Percentiles rank a stretch among this genome's conserved stretches.
phyloP scores from a whole-genome alignment of 2,329 filamentous ascomycete species.

The Orbilia javanica region DNA sequence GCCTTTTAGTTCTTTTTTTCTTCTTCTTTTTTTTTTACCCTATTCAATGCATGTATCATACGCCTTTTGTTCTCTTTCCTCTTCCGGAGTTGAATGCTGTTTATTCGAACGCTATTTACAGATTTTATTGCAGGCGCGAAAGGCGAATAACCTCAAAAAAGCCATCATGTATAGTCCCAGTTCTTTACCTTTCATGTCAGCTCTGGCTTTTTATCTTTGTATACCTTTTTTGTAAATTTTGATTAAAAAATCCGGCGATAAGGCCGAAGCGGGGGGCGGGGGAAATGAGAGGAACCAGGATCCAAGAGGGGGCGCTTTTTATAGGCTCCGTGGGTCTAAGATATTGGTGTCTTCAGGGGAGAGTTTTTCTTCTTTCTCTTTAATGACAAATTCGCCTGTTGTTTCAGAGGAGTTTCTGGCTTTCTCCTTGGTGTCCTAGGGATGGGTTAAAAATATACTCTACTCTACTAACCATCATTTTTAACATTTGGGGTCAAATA shows the following conservation, averaged over 20 bases:
- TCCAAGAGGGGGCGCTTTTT: background rate
- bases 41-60: constrained; percentile 33
- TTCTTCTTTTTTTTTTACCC: background rate
- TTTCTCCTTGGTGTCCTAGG: background rate
- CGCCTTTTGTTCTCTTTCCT: constrained; percentile 1
- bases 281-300: background rate
- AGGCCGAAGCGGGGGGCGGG: background rate
- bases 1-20: no score
- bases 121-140: constrained; percentile 23
- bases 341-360: background rate
- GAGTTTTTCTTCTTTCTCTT: background rate
- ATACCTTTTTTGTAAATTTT: constrained; percentile 17
- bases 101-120: constrained; percentile 1
- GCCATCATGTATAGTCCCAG: constrained; percentile 37
- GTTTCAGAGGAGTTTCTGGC: background rate
- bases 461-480: constrained; percentile 35
- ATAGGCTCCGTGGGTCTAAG: background rate
- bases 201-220: constrained; percentile 1
- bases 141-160: constrained; percentile 14
- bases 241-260: background rate
- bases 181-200: background rate
- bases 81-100: constrained; percentile 15
- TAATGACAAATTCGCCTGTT: constrained; percentile 9
- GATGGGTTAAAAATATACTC: constrained; percentile 41
- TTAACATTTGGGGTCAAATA: background rate